Base-by-base conservation (phyloP, 176 grass and related monocot species). In the Paspalum notatum region DNA sequence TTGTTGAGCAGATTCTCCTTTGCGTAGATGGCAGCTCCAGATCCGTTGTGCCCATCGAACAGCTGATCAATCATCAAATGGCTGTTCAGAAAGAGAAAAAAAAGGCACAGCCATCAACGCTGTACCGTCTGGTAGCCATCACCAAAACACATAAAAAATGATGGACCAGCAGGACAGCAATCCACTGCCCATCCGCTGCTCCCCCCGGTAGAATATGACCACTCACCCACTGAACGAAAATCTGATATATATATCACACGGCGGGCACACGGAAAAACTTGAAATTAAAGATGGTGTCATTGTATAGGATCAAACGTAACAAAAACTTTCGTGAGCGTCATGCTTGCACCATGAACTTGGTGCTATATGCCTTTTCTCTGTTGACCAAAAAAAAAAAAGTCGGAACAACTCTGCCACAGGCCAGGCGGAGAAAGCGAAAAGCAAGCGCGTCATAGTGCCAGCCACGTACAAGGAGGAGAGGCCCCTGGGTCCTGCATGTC, bases 31-130 rank as follows among this genome's bases (percentile, higher is more conserved):
- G 96, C 96, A 8, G 96, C 96, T 84, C 74, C 96, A 54, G 92
- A 78, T 63, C 96, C 92, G 14, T 93, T 91, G 87, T 95, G 96
- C 49, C 96, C 96, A 90, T 99, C 96, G 78, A 99, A 95, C 65
- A 99, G 79, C 96, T 99, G n/a, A 43, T 21, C 74, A 64, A 22
- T 6, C 71, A 84, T 93, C 87, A 89, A 84, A 89, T 70, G 84
- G 58, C 80, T 89, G 79, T 45, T 43, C 25, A 61, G 4, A 8
- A 8, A 8, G 20, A 11, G 12, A 7, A 11, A 55, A 12, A 27
- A 38, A 83, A 72, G 55, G 27, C 55, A 52, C 17, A 74, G 37
- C 43, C 15, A 57, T 39, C 66, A 77, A 6, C 20, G 8, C 43
- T 71, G 59, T 43, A 16, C 2, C 81, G 82, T 85, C 83, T 72